Conservation (phyloP, 2,329 filamentous ascomycete species). For the Westerdykella sp. region DNA sequence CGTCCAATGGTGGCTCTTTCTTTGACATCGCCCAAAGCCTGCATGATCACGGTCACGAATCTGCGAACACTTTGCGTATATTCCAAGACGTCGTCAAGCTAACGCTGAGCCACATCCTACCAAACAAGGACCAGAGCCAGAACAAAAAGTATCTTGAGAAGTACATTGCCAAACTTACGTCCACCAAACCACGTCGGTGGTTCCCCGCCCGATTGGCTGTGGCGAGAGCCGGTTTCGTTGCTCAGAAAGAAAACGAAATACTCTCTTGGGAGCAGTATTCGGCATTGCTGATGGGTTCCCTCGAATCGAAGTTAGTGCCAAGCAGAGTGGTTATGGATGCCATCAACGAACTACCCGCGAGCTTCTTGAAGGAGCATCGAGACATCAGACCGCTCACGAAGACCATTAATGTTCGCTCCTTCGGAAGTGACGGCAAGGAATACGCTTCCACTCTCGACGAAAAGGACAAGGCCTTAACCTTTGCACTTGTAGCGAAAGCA, state of each 20-base stretch:
- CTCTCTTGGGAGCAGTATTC: slow-evolving; percentile 20
- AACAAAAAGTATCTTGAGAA: slow-evolving; percentile 28
- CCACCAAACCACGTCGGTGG: slow-evolving; percentile 14
- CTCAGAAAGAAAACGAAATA: slow-evolving; percentile 17
- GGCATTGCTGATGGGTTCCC: slow-evolving; percentile 15
- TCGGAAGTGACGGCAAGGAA: neutral
- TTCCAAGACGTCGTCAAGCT: slow-evolving; percentile 22
- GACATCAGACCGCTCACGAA: neutral
- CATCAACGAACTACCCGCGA: slow-evolving; percentile 20
- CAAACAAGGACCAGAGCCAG: slow-evolving; percentile 30
- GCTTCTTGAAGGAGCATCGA: slow-evolving; percentile 11
- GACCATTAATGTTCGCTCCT: neutral
- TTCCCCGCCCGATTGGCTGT: slow-evolving; percentile 20
- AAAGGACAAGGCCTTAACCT: neutral
- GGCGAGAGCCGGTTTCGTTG: slow-evolving; percentile 19
- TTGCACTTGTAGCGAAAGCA: neutral
- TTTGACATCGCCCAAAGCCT: slow-evolving; percentile 26
- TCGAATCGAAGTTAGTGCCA: slow-evolving; percentile 6
- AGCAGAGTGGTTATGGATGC: slow-evolving; percentile 18
- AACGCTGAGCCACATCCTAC: slow-evolving; percentile 25
- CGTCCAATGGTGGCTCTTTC: slow-evolving; percentile 17
- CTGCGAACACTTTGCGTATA: slow-evolving; percentile 11
- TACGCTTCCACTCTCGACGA: neutral
- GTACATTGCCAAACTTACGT: slow-evolving; percentile 18
- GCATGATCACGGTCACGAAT: slow-evolving; percentile 10